These are phyloP conservation scores for Xylaria acuta DNA, from an alignment of 495 filamentous ascomycete genomes.

Conservation along the genomic window DNA sequence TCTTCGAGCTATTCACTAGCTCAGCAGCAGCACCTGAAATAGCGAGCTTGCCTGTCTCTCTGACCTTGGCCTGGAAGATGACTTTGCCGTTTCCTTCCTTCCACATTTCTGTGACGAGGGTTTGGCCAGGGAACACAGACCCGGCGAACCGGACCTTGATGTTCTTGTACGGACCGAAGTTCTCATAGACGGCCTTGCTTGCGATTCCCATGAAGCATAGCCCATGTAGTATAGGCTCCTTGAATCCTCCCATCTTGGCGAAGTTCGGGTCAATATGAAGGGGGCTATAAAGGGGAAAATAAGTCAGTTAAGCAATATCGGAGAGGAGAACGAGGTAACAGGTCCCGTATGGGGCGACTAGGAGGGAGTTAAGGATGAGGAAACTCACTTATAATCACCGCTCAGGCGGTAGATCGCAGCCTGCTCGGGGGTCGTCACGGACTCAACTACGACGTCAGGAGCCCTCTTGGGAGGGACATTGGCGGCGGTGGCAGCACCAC, in stretches of 20 bases:
- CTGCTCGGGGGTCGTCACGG: conserved; percentile 91
- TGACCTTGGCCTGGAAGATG: conserved; percentile 91
- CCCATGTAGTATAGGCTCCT: conserved; percentile 92
- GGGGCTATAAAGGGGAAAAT: conserved; percentile 61
- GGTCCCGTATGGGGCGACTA: neutral
- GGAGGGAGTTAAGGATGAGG: neutral
- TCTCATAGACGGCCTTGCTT: conserved; percentile 86
- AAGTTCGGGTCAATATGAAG: conserved; percentile 96
- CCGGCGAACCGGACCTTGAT: conserved; percentile 97
- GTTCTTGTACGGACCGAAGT: conserved; percentile 85
- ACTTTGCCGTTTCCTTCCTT: conserved; percentile 82
- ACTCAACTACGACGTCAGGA: conserved; percentile 84
- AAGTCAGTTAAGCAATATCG: conserved; percentile 10
- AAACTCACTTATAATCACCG: conserved; percentile 73
- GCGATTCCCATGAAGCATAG: conserved; percentile 94
- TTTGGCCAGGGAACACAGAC: conserved; percentile 91
- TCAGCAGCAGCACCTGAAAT: conserved; percentile 90
- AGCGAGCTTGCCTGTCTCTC: conserved; percentile 94
- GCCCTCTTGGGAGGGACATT: conserved; percentile 79
- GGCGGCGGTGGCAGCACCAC: conserved; percentile 77
- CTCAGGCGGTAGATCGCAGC: conserved; percentile 93
- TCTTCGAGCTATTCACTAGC: conserved; percentile 55
- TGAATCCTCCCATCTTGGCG: conserved; percentile 94
- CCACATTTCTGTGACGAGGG: conserved; percentile 97
- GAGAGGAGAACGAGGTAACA: neutral